phyloP scores from a whole-genome alignment of 1,139 yeast species.

The Taphrina confusa region DNA sequence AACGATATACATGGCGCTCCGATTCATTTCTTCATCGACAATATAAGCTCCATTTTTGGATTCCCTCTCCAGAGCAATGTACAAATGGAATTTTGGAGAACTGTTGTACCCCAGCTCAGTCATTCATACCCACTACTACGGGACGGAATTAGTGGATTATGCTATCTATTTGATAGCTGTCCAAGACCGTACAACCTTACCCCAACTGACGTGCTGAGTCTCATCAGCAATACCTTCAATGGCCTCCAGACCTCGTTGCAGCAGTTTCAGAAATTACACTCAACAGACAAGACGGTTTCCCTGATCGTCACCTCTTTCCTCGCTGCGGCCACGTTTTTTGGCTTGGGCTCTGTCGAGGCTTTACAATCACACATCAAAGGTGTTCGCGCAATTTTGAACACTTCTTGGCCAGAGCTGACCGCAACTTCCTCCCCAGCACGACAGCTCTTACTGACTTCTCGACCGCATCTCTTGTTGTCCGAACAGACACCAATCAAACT shows the following conservation, averaged over 20 bases:
- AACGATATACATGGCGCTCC: neutral
- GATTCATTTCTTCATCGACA: conserved; percentile 6
- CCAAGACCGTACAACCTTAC: conserved; percentile 6
- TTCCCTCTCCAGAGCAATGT: neutral
- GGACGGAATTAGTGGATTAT: conserved; percentile 1
- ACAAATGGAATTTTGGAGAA: neutral
- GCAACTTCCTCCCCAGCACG: conserved; percentile 5
- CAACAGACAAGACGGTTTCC: neutral
- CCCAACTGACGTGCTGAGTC: neutral
- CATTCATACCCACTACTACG: conserved; percentile 3
- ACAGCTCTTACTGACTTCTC: neutral
- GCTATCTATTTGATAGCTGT: conserved; percentile 5
- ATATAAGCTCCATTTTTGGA: neutral
- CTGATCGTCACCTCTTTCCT: conserved; percentile 1
- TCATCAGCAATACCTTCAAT: neutral
- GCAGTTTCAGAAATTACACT: neutral
- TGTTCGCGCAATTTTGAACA: neutral
- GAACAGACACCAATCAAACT: neutral
- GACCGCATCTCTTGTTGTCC: neutral
- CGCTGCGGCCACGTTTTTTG: conserved; percentile 15
- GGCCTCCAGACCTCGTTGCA: neutral
- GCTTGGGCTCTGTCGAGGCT: conserved; percentile 8
- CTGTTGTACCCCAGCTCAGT: neutral
- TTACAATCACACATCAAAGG: conserved; percentile 4
- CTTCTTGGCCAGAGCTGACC: conserved; percentile 1